Evolutionary conservation across 1,284 basidiomycete genomes (phyloP).

Genomic region (Anthracocystis setariae): DNA sequence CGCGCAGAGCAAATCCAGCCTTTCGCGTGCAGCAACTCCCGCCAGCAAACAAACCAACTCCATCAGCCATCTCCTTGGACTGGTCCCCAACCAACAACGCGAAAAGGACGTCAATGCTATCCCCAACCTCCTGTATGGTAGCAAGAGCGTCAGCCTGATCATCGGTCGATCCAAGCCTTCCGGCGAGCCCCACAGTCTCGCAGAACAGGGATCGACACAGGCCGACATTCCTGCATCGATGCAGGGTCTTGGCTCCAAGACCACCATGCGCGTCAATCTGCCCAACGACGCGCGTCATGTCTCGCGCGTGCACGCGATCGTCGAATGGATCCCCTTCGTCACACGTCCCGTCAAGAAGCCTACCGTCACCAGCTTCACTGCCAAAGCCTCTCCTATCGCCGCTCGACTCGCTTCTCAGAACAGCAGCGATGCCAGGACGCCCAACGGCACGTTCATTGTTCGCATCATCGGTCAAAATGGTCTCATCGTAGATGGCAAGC

Average conservation of each 20-base stretch:
- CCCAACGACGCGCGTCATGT: constrained; percentile 61
- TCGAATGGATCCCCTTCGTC: constrained; percentile 65
- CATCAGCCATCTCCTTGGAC: constrained; percentile 20
- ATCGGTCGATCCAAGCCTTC: constrained; percentile 53
- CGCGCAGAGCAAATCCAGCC: constrained; percentile 10
- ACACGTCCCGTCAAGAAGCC: constrained; percentile 22
- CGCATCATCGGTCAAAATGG: constrained; percentile 65
- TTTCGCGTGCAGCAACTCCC: constrained; percentile 4
- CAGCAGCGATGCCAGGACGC: constrained; percentile 2
- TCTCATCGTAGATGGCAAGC: constrained; percentile 61
- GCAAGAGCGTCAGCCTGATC: constrained; percentile 45
- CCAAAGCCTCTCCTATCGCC: constrained; percentile 29
- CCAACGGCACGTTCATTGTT: constrained; percentile 57
- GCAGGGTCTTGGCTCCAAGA: constrained; percentile 49
- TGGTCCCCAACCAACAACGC: constrained; percentile 32
- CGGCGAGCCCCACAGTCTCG: constrained; percentile 25
- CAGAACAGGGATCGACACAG: constrained; percentile 7
- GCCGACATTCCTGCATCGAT: constrained; percentile 33
- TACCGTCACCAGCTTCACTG: constrained; percentile 21
- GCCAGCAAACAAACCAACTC: background rate
- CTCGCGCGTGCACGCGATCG: constrained; percentile 61
- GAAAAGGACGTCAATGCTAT: constrained; percentile 21
- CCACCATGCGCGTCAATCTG: constrained; percentile 50
- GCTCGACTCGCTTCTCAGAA: constrained; percentile 12
- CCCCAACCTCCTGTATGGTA: constrained; percentile 38